Evolutionary conservation across 139 green algal genomes (phyloP).

Genomic region (Chlamydomonas sphaeroides): DNA sequence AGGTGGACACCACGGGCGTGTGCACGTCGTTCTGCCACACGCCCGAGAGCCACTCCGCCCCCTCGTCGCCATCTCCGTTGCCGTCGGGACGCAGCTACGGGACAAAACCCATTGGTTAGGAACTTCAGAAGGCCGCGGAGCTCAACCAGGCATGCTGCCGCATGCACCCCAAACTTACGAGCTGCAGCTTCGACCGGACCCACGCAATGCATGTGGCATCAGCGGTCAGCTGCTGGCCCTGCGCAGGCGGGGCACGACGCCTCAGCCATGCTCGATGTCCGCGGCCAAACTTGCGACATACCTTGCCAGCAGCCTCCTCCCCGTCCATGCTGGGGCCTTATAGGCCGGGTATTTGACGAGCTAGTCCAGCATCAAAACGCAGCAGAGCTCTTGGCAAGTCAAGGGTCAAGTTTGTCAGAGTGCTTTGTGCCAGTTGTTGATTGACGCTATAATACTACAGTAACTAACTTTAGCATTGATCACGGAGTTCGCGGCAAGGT

Average conservation of each 20-base stretch:
- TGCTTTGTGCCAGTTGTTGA: no score
- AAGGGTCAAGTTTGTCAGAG: no score
- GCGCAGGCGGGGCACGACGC: neutral
- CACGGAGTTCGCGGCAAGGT: no score
- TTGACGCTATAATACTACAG: no score
- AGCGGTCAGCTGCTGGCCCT: constrained; percentile 20
- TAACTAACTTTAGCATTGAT: no score
- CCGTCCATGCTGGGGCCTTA: constrained; percentile 14
- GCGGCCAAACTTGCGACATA: neutral
- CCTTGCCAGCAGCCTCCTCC: constrained; percentile 24
- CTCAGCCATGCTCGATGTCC: neutral
- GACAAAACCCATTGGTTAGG: neutral
- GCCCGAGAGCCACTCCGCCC: constrained; percentile 41
- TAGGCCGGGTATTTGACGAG: no score
- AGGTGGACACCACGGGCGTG: constrained; percentile 42
- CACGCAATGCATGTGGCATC: constrained; percentile 62
- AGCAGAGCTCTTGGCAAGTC: no score
- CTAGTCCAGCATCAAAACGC: no score
- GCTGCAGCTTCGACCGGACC: constrained; percentile 63
- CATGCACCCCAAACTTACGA: constrained; percentile 60
- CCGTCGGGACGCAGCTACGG: constrained; percentile 21
- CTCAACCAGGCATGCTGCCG: neutral
- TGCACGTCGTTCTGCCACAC: constrained; percentile 55
- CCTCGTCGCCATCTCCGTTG: constrained; percentile 30
- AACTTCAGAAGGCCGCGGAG: no score